Evolutionary conservation across 371 early-diverging fungal genomes (phyloP).

Genomic region (Mucor indicus): DNA sequence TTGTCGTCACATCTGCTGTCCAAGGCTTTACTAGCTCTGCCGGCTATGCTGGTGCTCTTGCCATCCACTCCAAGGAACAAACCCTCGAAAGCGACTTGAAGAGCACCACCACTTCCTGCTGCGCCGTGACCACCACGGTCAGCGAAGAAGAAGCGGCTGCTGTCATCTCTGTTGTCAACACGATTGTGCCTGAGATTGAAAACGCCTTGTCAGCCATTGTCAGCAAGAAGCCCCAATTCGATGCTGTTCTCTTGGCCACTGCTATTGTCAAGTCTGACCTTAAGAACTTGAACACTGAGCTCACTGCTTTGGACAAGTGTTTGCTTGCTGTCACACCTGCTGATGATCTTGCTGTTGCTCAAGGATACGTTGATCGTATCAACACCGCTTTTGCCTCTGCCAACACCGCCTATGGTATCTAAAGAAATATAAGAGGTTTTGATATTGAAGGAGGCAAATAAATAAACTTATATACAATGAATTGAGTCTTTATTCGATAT

Average conservation of each 20-base stretch:
- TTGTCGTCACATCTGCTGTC: not conserved
- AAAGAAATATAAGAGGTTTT: too few species aligned
- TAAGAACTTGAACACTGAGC: conserved; percentile 1
- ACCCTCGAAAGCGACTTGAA: conserved; percentile 1
- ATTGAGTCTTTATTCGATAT: too few species aligned
- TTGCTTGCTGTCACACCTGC: conserved; percentile 7
- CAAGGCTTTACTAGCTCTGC: conserved; percentile 1
- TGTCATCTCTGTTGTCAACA: conserved; percentile 1
- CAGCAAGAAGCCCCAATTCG: conserved; percentile 8
- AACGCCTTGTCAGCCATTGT: conserved; percentile 2
- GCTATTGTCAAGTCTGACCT: conserved; percentile 4
- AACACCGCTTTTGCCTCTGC: conserved; percentile 9
- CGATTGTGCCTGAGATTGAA: conserved; percentile 4
- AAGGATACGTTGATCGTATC: not conserved
- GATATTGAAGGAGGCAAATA: too few species aligned
- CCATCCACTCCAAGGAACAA: conserved; percentile 1
- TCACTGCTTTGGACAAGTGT: conserved; percentile 4
- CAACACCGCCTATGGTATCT: conserved; percentile 4
- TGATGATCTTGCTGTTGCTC: conserved; percentile 2
- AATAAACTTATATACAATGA: too few species aligned
- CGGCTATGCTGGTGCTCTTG: conserved; percentile 8
- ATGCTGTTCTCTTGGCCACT: conserved; percentile 1
- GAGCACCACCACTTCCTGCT: conserved; percentile 5
- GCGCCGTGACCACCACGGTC: not conserved
- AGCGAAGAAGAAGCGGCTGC: conserved; percentile 8